phyloP scores from a whole-genome alignment of 2,329 filamentous ascomycete species.

The Aspergillus quadrilineatus region DNA sequence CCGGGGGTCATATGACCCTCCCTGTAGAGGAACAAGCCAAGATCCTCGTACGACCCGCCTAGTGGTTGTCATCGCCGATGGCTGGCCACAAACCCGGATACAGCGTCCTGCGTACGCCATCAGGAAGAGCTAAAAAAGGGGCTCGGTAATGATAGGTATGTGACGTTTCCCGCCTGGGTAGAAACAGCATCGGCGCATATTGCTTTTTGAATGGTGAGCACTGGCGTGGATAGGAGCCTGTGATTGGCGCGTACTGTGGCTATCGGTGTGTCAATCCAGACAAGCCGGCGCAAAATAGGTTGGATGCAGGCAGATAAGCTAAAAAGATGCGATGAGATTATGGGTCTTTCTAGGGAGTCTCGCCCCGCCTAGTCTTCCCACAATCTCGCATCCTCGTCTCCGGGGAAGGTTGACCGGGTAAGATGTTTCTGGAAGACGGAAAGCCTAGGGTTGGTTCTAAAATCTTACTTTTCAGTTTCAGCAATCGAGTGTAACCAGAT shows the following conservation, averaged over 20 bases:
- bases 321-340: neutral
- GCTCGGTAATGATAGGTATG: neutral
- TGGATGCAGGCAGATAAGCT: slow-evolving; percentile 11
- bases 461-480: neutral
- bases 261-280: slow-evolving; percentile 1
- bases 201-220: slow-evolving; percentile 1
- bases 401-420: slow-evolving; percentile 4
- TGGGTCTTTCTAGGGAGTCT: neutral
- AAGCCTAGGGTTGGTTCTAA: neutral
- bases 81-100: neutral
- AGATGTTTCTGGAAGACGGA: too few species aligned
- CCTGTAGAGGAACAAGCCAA: neutral
- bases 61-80: neutral
- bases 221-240: neutral
- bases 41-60: neutral
- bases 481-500: slow-evolving; percentile 1
- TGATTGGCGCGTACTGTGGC: slow-evolving; percentile 1
- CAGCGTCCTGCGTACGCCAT: neutral
- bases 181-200: neutral
- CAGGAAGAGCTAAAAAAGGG: neutral
- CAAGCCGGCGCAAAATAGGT: slow-evolving; percentile 2
- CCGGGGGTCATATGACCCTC: neutral
- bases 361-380: slow-evolving; percentile 6
- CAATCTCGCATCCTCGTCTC: neutral
- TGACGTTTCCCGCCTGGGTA: neutral